Percentiles rank a stretch among this genome's conserved stretches.
These are phyloP conservation scores for Termitomyces titanicus DNA, from an alignment of 768 basidiomycete species.

Conservation along the genomic window DNA sequence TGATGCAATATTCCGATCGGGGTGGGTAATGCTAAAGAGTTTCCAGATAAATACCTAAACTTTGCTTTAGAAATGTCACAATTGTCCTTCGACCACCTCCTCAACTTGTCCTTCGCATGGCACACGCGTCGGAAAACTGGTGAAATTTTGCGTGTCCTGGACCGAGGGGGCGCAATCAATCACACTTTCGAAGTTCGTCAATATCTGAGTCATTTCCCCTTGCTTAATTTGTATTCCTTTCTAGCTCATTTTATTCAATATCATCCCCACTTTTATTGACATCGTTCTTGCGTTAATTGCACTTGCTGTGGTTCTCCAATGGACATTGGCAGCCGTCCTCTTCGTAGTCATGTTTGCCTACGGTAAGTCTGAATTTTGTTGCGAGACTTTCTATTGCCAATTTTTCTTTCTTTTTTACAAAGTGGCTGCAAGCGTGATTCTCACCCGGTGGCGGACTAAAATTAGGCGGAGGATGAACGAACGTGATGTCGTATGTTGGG, in stretches of 20 bases:
- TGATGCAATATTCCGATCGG: constrained; percentile 86
- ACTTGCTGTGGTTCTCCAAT: constrained; percentile 62
- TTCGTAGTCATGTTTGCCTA: constrained; percentile 74
- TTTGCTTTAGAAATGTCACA: constrained; percentile 69
- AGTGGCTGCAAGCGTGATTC: constrained; percentile 47
- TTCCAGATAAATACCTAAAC: neutral
- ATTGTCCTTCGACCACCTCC: constrained; percentile 81
- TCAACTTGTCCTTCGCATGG: constrained; percentile 84
- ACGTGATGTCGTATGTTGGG: constrained; percentile 60
- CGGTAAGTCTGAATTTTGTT: constrained; percentile 35
- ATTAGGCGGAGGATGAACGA: constrained; percentile 81
- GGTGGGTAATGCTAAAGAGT: constrained; percentile 25
- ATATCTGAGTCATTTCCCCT: neutral
- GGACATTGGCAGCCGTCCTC: constrained; percentile 63
- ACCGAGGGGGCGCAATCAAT: constrained; percentile 85
- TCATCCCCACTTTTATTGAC: constrained; percentile 81
- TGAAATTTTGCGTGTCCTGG: constrained; percentile 77
- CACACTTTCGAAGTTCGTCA: constrained; percentile 63
- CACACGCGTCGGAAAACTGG: constrained; percentile 83
- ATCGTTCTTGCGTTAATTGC: constrained; percentile 65
- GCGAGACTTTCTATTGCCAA: neutral
- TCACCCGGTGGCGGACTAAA: constrained; percentile 72
- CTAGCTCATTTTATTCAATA: constrained; percentile 78
- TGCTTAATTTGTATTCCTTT: constrained; percentile 8
- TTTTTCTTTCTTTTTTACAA: constrained; percentile 9